Base-by-base conservation (phyloP, 768 basidiomycete species). In the Panaeolus cyanescens region DNA sequence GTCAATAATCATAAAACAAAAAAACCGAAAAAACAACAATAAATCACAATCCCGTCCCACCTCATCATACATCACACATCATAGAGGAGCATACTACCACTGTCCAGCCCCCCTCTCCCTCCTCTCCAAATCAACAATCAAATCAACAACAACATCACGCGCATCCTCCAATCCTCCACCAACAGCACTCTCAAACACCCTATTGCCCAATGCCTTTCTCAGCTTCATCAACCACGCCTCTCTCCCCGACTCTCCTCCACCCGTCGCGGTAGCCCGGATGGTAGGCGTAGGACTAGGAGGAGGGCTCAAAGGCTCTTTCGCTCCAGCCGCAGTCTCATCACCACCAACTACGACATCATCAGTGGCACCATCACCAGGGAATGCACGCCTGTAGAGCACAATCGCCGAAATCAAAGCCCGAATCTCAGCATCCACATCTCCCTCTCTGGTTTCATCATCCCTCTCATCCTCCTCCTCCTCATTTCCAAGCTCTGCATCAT, bases 121-220 rank as follows among this genome's bases (percentile, higher is more conserved):
- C 64, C 79, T 72, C 68, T 81, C 80, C 30, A 72, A 67, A 33
- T 79, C 80, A 19, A 81, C 78, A 58, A 92, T 78, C 78, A 88
- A 78, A 75, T 93, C 92, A 53, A 92, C 89, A 33, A 86, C 87
- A n/a, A 80, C 75, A 72, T 93, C 92, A 59, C 87, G 80, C 53
- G 90, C 91, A 62, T 92, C 90, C 71, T 93, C 91, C 57, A 92
- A 70, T 28, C 72, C 70, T 33, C 32, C 54, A 33, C 62, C 42
- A 17, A 61, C 59, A 85, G 76, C 72, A 32, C 68, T 74, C 64
- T 83, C 81, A 66, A 78, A 83, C 58, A 72, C 77, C 58, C 79
- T 68, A 68, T 68, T 75, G 13, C 87, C 91, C 36, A 93, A 75
- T 32, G 80, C 81, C 13, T 79, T 77, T 61, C 87, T 76, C 57